Evolutionary conservation across 345 rosid species (phyloP).

Genomic region (Salix brachista): DNA sequence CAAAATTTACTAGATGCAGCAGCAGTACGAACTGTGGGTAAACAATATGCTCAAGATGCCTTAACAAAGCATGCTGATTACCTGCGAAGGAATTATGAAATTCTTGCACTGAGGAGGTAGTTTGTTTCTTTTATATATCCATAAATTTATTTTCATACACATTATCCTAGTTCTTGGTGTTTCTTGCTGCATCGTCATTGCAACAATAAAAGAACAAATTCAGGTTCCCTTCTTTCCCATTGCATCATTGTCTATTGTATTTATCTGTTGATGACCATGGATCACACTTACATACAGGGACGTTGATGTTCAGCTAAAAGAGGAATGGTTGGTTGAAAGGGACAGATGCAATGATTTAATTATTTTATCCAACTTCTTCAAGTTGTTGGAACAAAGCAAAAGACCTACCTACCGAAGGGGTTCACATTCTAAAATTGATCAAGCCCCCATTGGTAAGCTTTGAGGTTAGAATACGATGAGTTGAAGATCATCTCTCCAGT

Average conservation of each 20-base stretch:
- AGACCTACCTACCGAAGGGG: slow-evolving; percentile 15
- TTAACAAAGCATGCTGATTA: slow-evolving; percentile 72
- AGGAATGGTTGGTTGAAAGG: slow-evolving; percentile 72
- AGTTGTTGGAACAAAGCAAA: slow-evolving; percentile 31
- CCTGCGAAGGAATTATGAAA: slow-evolving; percentile 81
- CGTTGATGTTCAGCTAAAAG: slow-evolving; percentile 61
- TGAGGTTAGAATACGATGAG: neutral
- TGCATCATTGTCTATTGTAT: neutral
- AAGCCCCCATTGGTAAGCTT: slow-evolving; percentile 19
- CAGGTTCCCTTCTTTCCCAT: neutral
- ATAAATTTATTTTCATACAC: neutral
- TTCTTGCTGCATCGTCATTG: too few species aligned
- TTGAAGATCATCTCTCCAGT: neutral
- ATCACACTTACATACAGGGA: slow-evolving; percentile 44
- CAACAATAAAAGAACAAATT: too few species aligned
- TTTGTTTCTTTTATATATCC: neutral
- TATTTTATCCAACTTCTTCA: slow-evolving; percentile 44
- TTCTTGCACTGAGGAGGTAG: slow-evolving; percentile 78
- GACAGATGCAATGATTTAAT: slow-evolving; percentile 54
- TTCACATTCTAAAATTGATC: slow-evolving; percentile 26
- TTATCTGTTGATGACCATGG: slow-evolving; percentile 2
- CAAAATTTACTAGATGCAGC: slow-evolving; percentile 80
- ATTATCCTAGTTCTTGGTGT: neutral
- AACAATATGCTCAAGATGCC: slow-evolving; percentile 78
- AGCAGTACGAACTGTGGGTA: slow-evolving; percentile 81